Evolutionary conservation across 2,329 filamentous ascomycete genomes (phyloP).

Genomic region (Cryphonectria radicalis): DNA sequence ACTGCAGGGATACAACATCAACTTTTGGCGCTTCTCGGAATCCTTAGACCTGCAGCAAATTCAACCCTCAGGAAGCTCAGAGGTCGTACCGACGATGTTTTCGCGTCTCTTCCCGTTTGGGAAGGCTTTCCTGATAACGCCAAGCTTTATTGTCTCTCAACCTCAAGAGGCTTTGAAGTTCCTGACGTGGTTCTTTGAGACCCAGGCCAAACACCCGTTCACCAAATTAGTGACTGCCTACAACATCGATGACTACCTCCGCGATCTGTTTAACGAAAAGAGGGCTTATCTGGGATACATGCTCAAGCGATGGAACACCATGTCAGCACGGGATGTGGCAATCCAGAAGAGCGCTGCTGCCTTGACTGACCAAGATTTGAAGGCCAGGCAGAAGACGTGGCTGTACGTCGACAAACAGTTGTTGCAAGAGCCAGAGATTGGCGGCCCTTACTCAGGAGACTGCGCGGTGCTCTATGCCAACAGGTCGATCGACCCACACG

Average conservation of each 20-base stretch:
- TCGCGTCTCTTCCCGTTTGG: slow-evolving; percentile 50
- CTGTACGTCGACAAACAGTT: slow-evolving; percentile 27
- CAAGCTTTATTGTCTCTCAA: slow-evolving; percentile 54
- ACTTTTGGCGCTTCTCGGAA: slow-evolving; percentile 49
- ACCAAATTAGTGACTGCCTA: slow-evolving; percentile 43
- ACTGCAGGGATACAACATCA: slow-evolving; percentile 37
- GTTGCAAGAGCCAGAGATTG: slow-evolving; percentile 3
- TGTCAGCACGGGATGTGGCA: slow-evolving; percentile 17
- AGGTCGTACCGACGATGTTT: slow-evolving; percentile 8
- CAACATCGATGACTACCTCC: slow-evolving; percentile 42
- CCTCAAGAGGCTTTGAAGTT: slow-evolving; percentile 45
- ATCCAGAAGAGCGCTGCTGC: slow-evolving; percentile 12
- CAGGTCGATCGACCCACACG: slow-evolving; percentile 55
- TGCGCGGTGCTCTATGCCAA: slow-evolving; percentile 52
- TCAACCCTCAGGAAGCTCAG: slow-evolving; percentile 37
- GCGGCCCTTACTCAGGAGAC: slow-evolving; percentile 39
- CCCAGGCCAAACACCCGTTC: slow-evolving; percentile 31
- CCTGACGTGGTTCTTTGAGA: slow-evolving; percentile 46
- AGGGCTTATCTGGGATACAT: slow-evolving; percentile 28
- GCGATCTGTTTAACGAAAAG: slow-evolving; percentile 43
- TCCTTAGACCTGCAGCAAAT: slow-evolving; percentile 36
- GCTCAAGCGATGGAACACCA: slow-evolving; percentile 25
- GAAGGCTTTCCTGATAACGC: slow-evolving; percentile 51
- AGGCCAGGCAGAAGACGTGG: slow-evolving; percentile 20
- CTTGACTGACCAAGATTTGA: slow-evolving; percentile 25